Evolutionary conservation across 495 filamentous ascomycete genomes (phyloP).

Genomic region (Hypomontagnella monticulosa): DNA sequence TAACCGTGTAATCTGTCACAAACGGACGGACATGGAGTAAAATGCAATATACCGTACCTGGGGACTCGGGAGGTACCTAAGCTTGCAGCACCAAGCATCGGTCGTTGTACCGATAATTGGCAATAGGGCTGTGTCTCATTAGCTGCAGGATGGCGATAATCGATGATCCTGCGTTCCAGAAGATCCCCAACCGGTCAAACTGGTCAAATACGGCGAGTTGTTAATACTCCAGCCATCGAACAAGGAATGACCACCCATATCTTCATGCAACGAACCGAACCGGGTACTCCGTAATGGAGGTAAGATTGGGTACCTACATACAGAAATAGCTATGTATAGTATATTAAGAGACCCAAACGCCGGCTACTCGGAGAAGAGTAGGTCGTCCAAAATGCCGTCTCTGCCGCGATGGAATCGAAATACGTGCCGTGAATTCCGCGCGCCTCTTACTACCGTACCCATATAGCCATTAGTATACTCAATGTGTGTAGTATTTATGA

Average conservation of each 20-base stretch:
- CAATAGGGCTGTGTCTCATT: constrained; percentile 25
- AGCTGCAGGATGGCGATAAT: constrained; percentile 29
- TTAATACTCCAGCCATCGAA: constrained; percentile 9
- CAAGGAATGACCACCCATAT: constrained; percentile 12
- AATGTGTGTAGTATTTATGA: constrained; percentile 4
- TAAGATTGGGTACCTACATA: background rate
- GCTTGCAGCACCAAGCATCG: constrained; percentile 4
- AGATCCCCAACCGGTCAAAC: constrained; percentile 13
- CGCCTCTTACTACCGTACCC: constrained; percentile 5
- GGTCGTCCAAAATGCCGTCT: constrained; percentile 20
- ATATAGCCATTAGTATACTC: background rate
- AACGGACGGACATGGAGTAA: too few relatives aligned
- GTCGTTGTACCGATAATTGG: constrained; percentile 1
- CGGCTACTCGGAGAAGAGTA: constrained; percentile 10
- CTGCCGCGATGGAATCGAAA: constrained; percentile 13
- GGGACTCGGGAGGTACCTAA: background rate
- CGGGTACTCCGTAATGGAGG: background rate
- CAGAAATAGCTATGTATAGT: background rate
- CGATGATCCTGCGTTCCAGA: constrained; percentile 36
- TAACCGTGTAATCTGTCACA: too few relatives aligned
- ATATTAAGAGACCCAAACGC: background rate
- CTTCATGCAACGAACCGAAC: constrained; percentile 19
- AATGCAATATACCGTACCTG: too few relatives aligned
- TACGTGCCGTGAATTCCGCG: constrained; percentile 25
- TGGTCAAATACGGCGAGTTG: constrained; percentile 5